Base-by-base conservation (phyloP, 2,329 filamentous ascomycete genomes). In the Graphiopsis chlorocephala region DNA sequence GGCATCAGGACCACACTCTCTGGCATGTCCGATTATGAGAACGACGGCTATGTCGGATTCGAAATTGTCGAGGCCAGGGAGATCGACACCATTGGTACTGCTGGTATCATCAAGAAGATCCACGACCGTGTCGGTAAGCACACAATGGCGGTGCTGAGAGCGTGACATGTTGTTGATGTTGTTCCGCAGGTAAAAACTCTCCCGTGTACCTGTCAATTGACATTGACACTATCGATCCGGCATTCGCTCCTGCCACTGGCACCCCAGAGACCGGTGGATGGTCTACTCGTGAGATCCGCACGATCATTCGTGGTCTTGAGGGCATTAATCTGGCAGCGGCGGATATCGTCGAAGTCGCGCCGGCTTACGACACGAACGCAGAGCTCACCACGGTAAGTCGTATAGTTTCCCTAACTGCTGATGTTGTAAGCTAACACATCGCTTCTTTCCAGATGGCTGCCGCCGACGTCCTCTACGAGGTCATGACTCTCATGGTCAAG, bases 171-270 rank as follows among this genome's bases (percentile, higher is more conserved):
- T 25, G 26, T 42, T 64, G 61, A 64, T 26, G 7, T 5, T 26
- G 20, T 1, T 26, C 33, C 23, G 4, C 20, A 67, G 71, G 73
- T 14, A 72, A 88, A 25, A 83, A 84, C 62, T 88, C 87, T 66
- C 91, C 91, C 0, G 90, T 95, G 0, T 96, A 96, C 74, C 79
- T 96, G 33, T 91, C 87, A 7, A 88, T 96, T 55, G 93, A 97
- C 73, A 96, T 96, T 71, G 92, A 96, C 73, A 93, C 91, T 0
- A 82, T 96, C 3, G 92, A 96, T 74, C 92, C 93, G 8, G 91
- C 91, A 5, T 94, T 91, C 70, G 90, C 90, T 0, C 90, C 89
- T 26, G 89, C 88, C 0, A 92, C 89, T 0, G 90, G 90, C 10
- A 92, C 90, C 0, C 90, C 89, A 1, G 89, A 92, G 80, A 91